Evolutionary conservation across 257 asterid genomes (phyloP), one percentile per base, ranked within the genome.

Genomic region (Solanum medicagineum): DNA sequence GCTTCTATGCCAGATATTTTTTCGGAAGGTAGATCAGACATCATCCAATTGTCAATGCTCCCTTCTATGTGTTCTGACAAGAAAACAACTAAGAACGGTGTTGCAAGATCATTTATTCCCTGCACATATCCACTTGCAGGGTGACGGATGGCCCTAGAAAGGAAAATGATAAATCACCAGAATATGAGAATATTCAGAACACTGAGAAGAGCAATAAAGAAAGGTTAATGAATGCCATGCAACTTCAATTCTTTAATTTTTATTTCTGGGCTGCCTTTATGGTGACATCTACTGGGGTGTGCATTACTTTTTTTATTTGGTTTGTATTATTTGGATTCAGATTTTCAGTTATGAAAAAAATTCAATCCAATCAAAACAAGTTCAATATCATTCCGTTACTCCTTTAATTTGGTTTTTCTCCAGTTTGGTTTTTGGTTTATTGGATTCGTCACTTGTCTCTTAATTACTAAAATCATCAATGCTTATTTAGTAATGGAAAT

Each of bases 101-200:
- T 96, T 0, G 95, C 98, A 24, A 96, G 97, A 90, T 96, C 99
- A 88, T 95, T 96, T 88, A 96, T 96, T 89, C 99, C 99, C 91
- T 96, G 99, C 73, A 96, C 99, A 70, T 96, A 95, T 79, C 99
- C 99, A 92, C 99, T 96, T 24, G 98, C 99, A 49, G 99, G 99
- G 91, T 95, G 99, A 77, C 99, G 92, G 81, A 94, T 95, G 70
- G 99, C 97, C 98, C 98, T 93, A 85, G 59, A 87, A 90, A 60
- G 80, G 75, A 49, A 59, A 88, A 85, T 8, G 74, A 69, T 45
- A 63, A 42, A 81, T 81, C 69, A 74, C n/a, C 77, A 83, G 83
- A 57, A 63, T 47, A 77, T 82, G 45, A 81, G 70, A 86, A 51
- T 47, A 44, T 19, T 40, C 69, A 20, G 7, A 77, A n/a, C 59